Conservation (phyloP, 164 flowering plant species). For the Chimonanthus salicifolius region DNA sequence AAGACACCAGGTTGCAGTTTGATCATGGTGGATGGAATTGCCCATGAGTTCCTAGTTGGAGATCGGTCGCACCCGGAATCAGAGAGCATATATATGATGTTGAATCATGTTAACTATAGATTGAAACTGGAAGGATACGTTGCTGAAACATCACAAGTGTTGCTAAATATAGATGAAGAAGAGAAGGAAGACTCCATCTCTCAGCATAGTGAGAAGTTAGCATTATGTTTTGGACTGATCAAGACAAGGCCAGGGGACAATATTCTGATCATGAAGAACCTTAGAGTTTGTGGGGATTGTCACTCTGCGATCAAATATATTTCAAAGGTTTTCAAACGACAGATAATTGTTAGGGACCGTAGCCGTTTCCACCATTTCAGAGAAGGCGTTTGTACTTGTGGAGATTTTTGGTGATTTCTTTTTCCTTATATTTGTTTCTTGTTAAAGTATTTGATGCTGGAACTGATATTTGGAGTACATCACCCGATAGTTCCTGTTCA, state of each 20-base stretch:
- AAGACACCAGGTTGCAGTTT: constrained; percentile 14
- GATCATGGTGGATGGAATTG: constrained; percentile 6
- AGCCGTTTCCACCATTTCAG: constrained; percentile 15
- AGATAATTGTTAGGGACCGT: constrained; percentile 11
- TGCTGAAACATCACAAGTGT: constrained; percentile 11
- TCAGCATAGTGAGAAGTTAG: constrained; percentile 13
- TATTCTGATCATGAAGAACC: constrained; percentile 8
- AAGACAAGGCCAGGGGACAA: constrained; percentile 2
- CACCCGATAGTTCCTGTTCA: too few species aligned
- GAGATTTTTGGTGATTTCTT: constrained; percentile 9
- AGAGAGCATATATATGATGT: constrained; percentile 2
- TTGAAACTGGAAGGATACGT: constrained; percentile 10
- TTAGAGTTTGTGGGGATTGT: constrained; percentile 7
- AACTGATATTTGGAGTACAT: too few species aligned
- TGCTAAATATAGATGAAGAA: constrained; percentile 11
- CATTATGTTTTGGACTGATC: constrained; percentile 10
- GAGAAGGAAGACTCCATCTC: constrained; percentile 10
- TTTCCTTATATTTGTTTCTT: neutral
- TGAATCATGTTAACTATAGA: constrained; percentile 7
- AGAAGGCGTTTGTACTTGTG: constrained; percentile 8
- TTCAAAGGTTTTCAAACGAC: constrained; percentile 8
- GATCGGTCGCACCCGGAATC: constrained; percentile 9
- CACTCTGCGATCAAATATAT: constrained; percentile 12
- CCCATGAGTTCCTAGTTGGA: constrained; percentile 11
- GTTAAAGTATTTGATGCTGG: too few species aligned